phyloP scores from a whole-genome alignment of 768 basidiomycete species.

The Stropharia rugosoannulata region DNA sequence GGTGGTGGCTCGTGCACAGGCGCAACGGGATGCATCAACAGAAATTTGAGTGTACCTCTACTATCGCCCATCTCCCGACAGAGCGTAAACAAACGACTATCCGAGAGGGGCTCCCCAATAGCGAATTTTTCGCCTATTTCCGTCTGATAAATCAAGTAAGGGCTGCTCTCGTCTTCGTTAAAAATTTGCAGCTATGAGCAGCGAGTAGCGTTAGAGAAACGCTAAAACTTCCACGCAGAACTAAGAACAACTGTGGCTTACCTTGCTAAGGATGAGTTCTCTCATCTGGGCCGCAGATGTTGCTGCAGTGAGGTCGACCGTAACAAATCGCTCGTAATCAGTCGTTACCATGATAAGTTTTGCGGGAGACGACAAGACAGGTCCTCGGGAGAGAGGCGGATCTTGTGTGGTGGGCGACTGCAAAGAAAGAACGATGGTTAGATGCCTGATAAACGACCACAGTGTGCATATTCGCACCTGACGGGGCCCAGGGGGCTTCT shows the following conservation, averaged over 20 bases:
- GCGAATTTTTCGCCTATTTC: slow-evolving; percentile 75
- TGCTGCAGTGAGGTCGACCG: slow-evolving; percentile 70
- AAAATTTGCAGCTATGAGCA: slow-evolving; percentile 65
- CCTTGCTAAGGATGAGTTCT: slow-evolving; percentile 81
- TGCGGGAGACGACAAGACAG: slow-evolving; percentile 29
- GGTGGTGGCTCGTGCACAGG: slow-evolving; percentile 53
- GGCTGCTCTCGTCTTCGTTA: slow-evolving; percentile 76
- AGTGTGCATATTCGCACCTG: too few relatives aligned
- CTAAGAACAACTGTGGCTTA: slow-evolving; percentile 29
- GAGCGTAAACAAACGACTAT: slow-evolving; percentile 69
- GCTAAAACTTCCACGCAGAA: neutral
- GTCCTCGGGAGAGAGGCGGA: slow-evolving; percentile 10
- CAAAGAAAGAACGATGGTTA: slow-evolving; percentile 37
- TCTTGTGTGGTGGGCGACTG: slow-evolving; percentile 22
- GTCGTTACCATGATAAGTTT: slow-evolving; percentile 67
- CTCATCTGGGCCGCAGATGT: slow-evolving; percentile 67
- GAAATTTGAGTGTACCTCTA: slow-evolving; percentile 80
- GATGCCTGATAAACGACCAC: slow-evolving; percentile 26
- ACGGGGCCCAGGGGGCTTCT: too few relatives aligned
- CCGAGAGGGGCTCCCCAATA: slow-evolving; percentile 68
- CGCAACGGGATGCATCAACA: slow-evolving; percentile 68
- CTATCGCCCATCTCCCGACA: slow-evolving; percentile 74
- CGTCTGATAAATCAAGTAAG: slow-evolving; percentile 82
- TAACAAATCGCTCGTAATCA: slow-evolving; percentile 73
- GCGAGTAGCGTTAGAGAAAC: neutral